phyloP scores from a whole-genome alignment of 139 green algal genomes.

The Eudorina sp. region DNA sequence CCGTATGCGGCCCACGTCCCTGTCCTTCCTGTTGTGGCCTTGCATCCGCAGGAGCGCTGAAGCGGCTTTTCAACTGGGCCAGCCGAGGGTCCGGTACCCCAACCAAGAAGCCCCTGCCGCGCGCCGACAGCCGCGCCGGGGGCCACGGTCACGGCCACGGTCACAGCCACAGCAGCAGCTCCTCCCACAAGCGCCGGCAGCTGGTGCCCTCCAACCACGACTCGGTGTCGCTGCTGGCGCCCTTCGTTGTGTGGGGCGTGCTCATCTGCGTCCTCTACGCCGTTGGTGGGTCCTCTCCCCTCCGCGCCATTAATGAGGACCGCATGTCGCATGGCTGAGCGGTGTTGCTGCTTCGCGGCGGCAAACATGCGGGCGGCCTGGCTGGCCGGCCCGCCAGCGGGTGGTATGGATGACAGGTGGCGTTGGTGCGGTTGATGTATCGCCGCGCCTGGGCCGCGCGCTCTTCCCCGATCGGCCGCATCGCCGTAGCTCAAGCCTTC shows the following conservation, averaged over 20 bases:
- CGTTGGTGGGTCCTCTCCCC: slow-evolving; percentile 9
- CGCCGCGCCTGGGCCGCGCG: too few relatives aligned
- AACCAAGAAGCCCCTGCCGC: background rate
- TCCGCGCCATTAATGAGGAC: too few relatives aligned
- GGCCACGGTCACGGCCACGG: background rate
- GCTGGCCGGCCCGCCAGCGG: too few relatives aligned
- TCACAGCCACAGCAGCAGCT: background rate
- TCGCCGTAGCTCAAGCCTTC: too few relatives aligned
- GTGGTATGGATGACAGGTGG: too few relatives aligned
- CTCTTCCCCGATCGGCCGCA: too few relatives aligned
- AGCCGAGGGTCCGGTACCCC: background rate
- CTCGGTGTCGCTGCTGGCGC: slow-evolving; percentile 32
- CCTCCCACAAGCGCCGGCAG: background rate
- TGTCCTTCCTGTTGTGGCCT: too few relatives aligned
- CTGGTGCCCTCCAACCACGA: slow-evolving; percentile 48
- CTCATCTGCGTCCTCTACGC: slow-evolving; percentile 45
- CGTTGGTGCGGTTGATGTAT: too few relatives aligned
- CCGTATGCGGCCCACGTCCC: too few relatives aligned
- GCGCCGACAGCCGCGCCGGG: background rate
- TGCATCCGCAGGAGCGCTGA: background rate
- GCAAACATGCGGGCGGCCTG: too few relatives aligned
- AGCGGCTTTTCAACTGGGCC: background rate
- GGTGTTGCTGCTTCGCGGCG: too few relatives aligned
- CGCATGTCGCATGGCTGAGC: too few relatives aligned
- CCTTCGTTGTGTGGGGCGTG: slow-evolving; percentile 39